These are phyloP conservation scores for Oenanthe javanica DNA, from an alignment of 140 eudicot species.

Conservation along the genomic window DNA sequence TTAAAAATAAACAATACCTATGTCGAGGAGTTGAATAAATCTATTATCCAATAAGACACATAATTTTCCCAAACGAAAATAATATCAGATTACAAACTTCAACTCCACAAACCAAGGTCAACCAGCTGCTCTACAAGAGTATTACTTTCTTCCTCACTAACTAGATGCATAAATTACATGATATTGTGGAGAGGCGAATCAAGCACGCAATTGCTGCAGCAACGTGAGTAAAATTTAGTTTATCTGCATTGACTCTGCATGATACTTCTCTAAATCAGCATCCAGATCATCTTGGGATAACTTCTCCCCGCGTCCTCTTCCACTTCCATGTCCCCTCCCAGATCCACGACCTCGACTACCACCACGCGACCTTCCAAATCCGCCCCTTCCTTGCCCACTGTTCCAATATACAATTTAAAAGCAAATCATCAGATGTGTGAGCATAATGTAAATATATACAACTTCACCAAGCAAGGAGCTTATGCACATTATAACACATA, in stretches of 20 bases:
- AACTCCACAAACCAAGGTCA: slow-evolving; percentile 30
- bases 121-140: slow-evolving; percentile 20
- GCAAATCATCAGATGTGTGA: slow-evolving; percentile 4
- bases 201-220: slow-evolving; percentile 18
- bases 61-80: slow-evolving; percentile 19
- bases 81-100: slow-evolving; percentile 20
- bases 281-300: slow-evolving; percentile 85
- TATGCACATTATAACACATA: no score
- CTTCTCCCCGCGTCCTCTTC: slow-evolving; percentile 64
- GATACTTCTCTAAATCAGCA: slow-evolving; percentile 94
- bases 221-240: slow-evolving; percentile 29
- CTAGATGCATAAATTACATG: slow-evolving; percentile 33
- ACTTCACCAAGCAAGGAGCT: background rate
- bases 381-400: slow-evolving; percentile 76
- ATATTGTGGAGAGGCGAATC: slow-evolving; percentile 12
- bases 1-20: slow-evolving; percentile 17
- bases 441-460: background rate
- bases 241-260: slow-evolving; percentile 68
- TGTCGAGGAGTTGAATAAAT: slow-evolving; percentile 11
- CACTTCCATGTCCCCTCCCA: slow-evolving; percentile 54
- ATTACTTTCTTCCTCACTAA: slow-evolving; percentile 24
- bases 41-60: slow-evolving; percentile 20
- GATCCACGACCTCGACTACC: slow-evolving; percentile 57
- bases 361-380: slow-evolving; percentile 68
- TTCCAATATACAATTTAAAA: slow-evolving; percentile 8